Evolutionary conservation across 2,329 filamentous ascomycete genomes (phyloP).

Genomic region (Penicillium sp.): DNA sequence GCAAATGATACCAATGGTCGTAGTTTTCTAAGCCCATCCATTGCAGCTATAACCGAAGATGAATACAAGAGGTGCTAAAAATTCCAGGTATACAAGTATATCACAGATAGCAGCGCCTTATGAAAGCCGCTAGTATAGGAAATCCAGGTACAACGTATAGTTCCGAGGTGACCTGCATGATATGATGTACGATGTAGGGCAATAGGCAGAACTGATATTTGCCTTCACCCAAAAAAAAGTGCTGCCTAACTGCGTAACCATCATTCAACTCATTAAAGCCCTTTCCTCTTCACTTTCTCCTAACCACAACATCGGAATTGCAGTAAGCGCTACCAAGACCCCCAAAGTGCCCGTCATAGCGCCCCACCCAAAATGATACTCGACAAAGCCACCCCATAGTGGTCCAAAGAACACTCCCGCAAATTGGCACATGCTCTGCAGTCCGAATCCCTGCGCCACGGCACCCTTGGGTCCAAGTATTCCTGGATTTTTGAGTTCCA

Average conservation of each 20-base stretch:
- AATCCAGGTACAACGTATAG: neutral
- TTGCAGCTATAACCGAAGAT: too few relatives aligned
- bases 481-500: constrained; percentile 64
- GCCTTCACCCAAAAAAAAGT: neutral
- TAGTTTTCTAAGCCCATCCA: neutral
- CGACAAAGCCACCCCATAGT: constrained; percentile 51
- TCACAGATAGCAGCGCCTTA: neutral
- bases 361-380: constrained; percentile 34
- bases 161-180: neutral
- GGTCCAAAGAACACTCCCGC: constrained; percentile 61
- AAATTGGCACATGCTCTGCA: constrained; percentile 63
- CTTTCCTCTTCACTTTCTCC: constrained; percentile 6
- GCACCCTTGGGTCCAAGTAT: constrained; percentile 57
- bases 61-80: neutral
- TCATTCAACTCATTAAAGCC: constrained; percentile 3
- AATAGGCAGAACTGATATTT: constrained; percentile 1
- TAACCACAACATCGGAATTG: constrained; percentile 27
- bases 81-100: neutral
- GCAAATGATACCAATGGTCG: neutral
- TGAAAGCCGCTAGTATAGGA: neutral
- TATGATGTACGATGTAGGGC: neutral
- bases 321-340: constrained; percentile 27
- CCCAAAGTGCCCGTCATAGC: constrained; percentile 31
- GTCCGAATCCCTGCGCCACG: constrained; percentile 64
- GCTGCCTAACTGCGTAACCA: constrained; percentile 9